A percentile compares a stretch with the other conserved stretches of the same genome.
Conservation (phyloP, 345 rosid species). For the Aethionema arabicum region DNA sequence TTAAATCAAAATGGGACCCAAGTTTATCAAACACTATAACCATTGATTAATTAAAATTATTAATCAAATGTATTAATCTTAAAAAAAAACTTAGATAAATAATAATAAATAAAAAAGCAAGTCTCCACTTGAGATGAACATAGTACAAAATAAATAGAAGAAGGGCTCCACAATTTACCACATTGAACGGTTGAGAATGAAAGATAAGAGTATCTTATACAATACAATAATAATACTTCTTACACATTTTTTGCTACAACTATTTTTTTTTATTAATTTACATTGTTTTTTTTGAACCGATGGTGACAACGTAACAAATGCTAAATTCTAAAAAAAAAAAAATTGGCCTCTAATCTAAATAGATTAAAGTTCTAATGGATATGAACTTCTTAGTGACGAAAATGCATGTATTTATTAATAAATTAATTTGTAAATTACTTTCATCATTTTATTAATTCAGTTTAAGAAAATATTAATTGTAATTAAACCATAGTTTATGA, state of each 20-base stretch:
- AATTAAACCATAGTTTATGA: too few relatives aligned
- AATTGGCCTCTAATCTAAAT: too few relatives aligned
- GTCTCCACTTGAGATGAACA: constrained; percentile 35
- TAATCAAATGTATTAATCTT: constrained; percentile 3
- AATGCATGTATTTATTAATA: too few relatives aligned
- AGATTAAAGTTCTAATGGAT: too few relatives aligned
- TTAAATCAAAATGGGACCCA: constrained; percentile 16
- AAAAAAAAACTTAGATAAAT: not conserved
- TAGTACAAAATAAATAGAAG: constrained; percentile 24
- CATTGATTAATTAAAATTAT: constrained; percentile 2
- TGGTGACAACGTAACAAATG: too few relatives aligned
- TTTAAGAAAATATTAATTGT: too few relatives aligned
- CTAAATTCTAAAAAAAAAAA: too few relatives aligned
- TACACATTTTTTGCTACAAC: not conserved
- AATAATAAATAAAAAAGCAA: constrained; percentile 13
- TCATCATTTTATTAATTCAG: too few relatives aligned
- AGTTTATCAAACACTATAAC: constrained; percentile 1
- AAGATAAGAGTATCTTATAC: constrained; percentile 17
- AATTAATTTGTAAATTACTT: too few relatives aligned
- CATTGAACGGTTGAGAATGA: constrained; percentile 34
- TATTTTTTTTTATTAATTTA: not conserved
- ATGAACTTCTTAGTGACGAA: too few relatives aligned
- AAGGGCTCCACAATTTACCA: constrained; percentile 12
- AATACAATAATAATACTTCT: not conserved
- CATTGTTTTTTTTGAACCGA: too few relatives aligned